phyloP scores from a whole-genome alignment of 2,329 filamentous ascomycete genomes.

The Volutella citrinella region DNA sequence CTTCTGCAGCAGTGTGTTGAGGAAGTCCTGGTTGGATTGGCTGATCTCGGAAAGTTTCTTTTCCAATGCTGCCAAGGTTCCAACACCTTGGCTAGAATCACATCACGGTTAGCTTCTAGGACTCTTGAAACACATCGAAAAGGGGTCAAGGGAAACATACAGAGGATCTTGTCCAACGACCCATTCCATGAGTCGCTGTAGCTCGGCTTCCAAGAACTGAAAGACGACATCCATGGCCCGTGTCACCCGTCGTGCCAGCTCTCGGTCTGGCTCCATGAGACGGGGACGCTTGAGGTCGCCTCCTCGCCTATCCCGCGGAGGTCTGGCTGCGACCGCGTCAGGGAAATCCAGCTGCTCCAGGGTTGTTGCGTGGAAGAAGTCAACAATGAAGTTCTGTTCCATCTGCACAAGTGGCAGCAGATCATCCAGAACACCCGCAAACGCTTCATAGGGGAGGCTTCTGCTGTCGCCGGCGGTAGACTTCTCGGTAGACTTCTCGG shows the following conservation, averaged over 20 bases:
- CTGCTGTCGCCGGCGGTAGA: conserved; percentile 60
- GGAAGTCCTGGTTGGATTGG: conserved; percentile 90
- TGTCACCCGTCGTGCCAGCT: conserved; percentile 80
- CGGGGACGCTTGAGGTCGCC: conserved; percentile 72
- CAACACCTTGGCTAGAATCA: conserved; percentile 76
- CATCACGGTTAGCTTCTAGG: conserved; percentile 14
- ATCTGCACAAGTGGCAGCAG: conserved; percentile 80
- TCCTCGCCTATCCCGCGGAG: conserved; percentile 66
- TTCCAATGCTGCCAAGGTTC: conserved; percentile 78
- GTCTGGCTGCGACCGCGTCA: conserved; percentile 66
- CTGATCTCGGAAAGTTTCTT: conserved; percentile 74
- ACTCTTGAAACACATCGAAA: not conserved
- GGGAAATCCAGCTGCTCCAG: conserved; percentile 78
- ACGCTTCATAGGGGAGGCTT: conserved; percentile 76
- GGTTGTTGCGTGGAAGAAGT: conserved; percentile 94
- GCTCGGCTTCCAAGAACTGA: conserved; percentile 72
- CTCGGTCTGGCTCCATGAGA: conserved; percentile 84
- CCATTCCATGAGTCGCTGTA: conserved; percentile 82
- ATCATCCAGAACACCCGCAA: conserved; percentile 76
- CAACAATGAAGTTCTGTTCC: conserved; percentile 96
- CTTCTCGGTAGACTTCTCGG: no score
- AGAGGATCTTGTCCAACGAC: conserved; percentile 75
- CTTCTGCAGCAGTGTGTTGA: conserved; percentile 76
- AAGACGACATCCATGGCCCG: conserved; percentile 88
- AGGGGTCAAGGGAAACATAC: no score